These are phyloP conservation scores for Nakazawaea populi DNA, from an alignment of 805 yeast species.

Conservation along the genomic window DNA sequence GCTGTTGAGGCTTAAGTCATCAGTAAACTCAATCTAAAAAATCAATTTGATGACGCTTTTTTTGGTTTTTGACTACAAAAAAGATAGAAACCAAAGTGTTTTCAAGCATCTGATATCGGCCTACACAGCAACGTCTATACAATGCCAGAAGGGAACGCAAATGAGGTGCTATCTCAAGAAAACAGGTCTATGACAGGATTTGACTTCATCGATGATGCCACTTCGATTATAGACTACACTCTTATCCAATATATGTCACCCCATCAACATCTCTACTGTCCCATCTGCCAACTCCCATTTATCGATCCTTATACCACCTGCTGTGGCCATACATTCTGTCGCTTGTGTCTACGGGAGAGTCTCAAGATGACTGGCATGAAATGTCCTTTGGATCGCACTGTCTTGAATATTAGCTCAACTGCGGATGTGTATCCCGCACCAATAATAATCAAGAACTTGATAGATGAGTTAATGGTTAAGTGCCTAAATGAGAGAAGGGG, in stretches of 20 bases:
- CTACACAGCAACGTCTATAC: too few relatives aligned
- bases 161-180: too few relatives aligned
- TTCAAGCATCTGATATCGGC: too few relatives aligned
- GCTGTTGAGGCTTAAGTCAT: too few relatives aligned
- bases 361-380: slow-evolving; percentile 29
- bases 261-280: slow-evolving; percentile 37
- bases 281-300: slow-evolving; percentile 65
- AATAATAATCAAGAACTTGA: slow-evolving; percentile 48
- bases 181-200: slow-evolving; percentile 15
- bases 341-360: slow-evolving; percentile 43
- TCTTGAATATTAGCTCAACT: slow-evolving; percentile 24
- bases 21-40: too few relatives aligned
- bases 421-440: slow-evolving; percentile 45
- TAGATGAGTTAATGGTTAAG: slow-evolving; percentile 52
- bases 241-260: slow-evolving; percentile 18
- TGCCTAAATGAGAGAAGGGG: slow-evolving; percentile 51
- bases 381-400: slow-evolving; percentile 61
- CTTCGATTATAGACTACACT: slow-evolving; percentile 18
- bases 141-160: background rate
- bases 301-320: slow-evolving; percentile 54
- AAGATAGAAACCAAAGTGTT: too few relatives aligned
- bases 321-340: slow-evolving; percentile 69
- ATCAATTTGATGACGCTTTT: too few relatives aligned
- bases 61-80: too few relatives aligned
- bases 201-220: background rate